Evolutionary conservation across 768 basidiomycete species (phyloP), one percentile per base, ranked within the genome.

Genomic region (Serendipita sp.): DNA sequence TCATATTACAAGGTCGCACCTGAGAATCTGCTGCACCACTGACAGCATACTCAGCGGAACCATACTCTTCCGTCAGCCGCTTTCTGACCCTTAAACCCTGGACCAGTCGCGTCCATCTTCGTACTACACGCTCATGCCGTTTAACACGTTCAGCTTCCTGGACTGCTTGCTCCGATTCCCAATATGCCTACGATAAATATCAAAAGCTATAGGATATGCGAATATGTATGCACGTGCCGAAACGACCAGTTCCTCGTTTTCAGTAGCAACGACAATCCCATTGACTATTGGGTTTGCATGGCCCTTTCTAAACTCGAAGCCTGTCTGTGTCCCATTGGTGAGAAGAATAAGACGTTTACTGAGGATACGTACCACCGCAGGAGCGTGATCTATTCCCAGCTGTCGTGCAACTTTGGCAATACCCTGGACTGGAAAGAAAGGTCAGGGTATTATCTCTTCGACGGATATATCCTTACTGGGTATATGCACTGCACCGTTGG

Each of bases 271-370:
- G 31, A 98, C 92, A 2, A 99, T 79, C 10, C 95, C 95, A 63
- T 85, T 81, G 36, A 95, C 76, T 65, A 91, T 77, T 2, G 95
- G 95, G 65, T 83, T 82, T 0, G 96, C 95, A 62, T 87, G 81
- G 36, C 89, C 85, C 72, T 94, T 93, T 71, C 85, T 91, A 76
- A 98, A 99, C 73, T 97, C 95, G 72, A 98, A 99, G 13, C 93
- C 88, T 64, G 85, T 91, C 94, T 97, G 69, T 10, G 65, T 16
- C 55, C 8, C 16, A 37, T 62, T 13, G 33, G 33, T 13, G 23
- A 31, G 15, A 13, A 45, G 18, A 27, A 44, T 64, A 43, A 52
- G n/a, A 44, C 66, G 64, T 34, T 55, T 64, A 58, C 53, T 63
- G 62, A 67, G 65, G 66, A 40, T 36, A 82, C 91, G 65, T 72